Evolutionary conservation across 1,139 yeast genomes (phyloP), one percentile per base, ranked within the genome.

Genomic region (Candida glucosophila): DNA sequence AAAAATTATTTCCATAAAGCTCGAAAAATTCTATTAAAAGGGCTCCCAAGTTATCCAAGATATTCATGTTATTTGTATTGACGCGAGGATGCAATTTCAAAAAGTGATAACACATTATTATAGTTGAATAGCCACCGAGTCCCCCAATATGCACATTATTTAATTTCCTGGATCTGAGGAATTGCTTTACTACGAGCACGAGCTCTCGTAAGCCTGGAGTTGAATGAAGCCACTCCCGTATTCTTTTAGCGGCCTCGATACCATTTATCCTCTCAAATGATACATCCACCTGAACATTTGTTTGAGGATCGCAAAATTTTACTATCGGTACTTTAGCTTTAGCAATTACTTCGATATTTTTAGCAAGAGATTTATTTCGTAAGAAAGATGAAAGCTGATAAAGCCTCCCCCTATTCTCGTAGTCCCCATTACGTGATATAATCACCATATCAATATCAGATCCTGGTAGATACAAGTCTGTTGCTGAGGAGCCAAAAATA

Each of bases 61-160:
- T 75, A 24, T 71, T 65, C 37, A 88, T 78, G 26, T 75, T 73
- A 6, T 71, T 63, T 0, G 93, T 73, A 3, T 78, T 54, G 5
- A 88, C 44, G 38, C 86, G 66, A 8, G 96, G 96, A 50, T 90
- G 98, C 31, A 81, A 56, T 37, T 64, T 68, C 35, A 92, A 54
- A 46, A 90, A 88, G 17, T 94, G 80, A 43, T 80, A 80, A 19
- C 85, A 86, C 44, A 90, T 53, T 41, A 95, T 86, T 22, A 88
- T 85, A 14, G 88, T 83, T 6, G 96, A 77, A 47, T 81, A 90
- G 0, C 98, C 98, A 16, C 99, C 98, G 12, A 92, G 59, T 0
- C 98, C 98, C 30, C 99, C 99, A 13, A 79, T 78, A 44, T 82
- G 94, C n/a, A 90, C 98, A 41, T 85, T 82, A 44, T 90, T 88